Base-by-base conservation (phyloP, 371 early-diverging fungal species). In the Mortierella sp. region DNA sequence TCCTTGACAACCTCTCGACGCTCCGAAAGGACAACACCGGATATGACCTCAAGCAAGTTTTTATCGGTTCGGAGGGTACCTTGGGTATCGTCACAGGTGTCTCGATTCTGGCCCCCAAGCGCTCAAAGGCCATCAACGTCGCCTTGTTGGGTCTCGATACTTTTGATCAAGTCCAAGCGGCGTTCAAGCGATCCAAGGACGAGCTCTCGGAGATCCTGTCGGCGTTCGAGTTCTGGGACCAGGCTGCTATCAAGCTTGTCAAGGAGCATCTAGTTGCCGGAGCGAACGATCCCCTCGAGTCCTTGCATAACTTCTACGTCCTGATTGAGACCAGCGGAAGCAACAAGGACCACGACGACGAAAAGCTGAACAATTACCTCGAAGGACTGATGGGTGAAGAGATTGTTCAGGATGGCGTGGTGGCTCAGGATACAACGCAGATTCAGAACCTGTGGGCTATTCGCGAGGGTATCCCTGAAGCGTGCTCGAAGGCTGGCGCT, bases 31-130 rank as follows among this genome's bases (percentile, higher is more conserved):
- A 93, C 83, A 98, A 94, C 86, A 95, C 96, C 14, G 89, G 99
- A 0, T 97, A 96, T 70, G 96, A 98, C 80, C 85, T 98, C 52
- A 98, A 98, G 86, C 96, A 98, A 76, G 84, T 98, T 31, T 97
- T 99, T 80, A 96, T 99, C 72, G 99, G 99, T 3, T 90, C 96
- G 1, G 99, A 99, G 79, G 99, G 99, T n/a, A 96, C 97, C 1
- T 80, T 99, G 45, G 99, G 99, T 0, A 85, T 98, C 34, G 91
- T 99, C 67, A 98, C 99, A 0, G 95, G 92, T 29, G 95, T 96
- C 24, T 93, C 97, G 0, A 92, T 98, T 34, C 85, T 92, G 0
- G 91, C 97, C 1, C 96, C 96, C 22, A 88, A 86, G 43, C 84
- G 89, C 37, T 90, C 95, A 11, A 88, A 81, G 44, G 90, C 93